Base-by-base conservation (phyloP, 2,329 filamentous ascomycete genomes). In the Fusarium sp. region DNA sequence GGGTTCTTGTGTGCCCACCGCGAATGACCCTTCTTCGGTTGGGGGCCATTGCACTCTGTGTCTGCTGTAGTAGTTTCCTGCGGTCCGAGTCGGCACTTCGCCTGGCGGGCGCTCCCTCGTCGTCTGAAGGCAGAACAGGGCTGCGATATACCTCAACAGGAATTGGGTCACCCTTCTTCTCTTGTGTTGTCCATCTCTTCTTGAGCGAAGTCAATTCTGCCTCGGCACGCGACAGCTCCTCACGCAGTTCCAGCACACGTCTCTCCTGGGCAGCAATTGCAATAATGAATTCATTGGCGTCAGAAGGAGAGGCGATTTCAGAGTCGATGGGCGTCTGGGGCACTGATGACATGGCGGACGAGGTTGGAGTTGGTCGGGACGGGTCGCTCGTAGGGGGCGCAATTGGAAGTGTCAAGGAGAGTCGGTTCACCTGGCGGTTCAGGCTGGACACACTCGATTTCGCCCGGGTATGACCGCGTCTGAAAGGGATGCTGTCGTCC, bases 191-290 rank as follows among this genome's bases (percentile, higher is more conserved):
- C 89, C 92, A 98, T 75, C 93, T 90, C 70, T 86, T 89, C 81
- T 97, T 98, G 61, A 99, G 81, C 38, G 81, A 85, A 42, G 81
- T 80, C 36, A 99, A 81, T 42, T 96, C 91, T 11, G 81, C 78
- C 74, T 99, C 94, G 6, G 95, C 94, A 58, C 88, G 89, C 24
- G 82, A 80, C n/a, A 99, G 81, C 76, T 98, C 94, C 75, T 99
- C 95, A 58, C 89, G 90, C 48, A 99, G 81, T 77, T 98, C 95
- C 54, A 99, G 79, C 2, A 99, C 94, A 66, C 88, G 88, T 54
- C 95, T 85, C 79, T 99, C 95, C 78, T 98, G 93, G 12, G 92
- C 89, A 40, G 95, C 95, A 70, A 99, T 90, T 54, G 93, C 91
- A 60, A 92, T 93, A 65, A 99, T 88, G 70, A 97, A 91, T 46